A percentile compares a stretch with the other conserved stretches of the same genome.
These are phyloP conservation scores for Cardamine occulta DNA, from an alignment of 345 rosid genomes.

Conservation along the genomic window DNA sequence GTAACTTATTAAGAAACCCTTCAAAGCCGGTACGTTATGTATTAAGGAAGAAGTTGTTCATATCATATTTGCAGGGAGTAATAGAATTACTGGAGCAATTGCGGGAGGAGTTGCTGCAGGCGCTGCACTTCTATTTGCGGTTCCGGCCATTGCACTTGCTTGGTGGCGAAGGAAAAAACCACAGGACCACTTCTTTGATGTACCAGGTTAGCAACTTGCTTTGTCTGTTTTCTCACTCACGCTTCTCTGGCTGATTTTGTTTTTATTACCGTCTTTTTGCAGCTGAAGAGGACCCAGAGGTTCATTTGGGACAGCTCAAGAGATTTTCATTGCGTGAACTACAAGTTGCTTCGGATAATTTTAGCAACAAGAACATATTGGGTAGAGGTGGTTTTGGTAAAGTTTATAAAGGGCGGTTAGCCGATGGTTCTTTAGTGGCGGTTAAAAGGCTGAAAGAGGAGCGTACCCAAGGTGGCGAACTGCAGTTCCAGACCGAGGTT, in stretches of 20 bases:
- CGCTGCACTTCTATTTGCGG: slow-evolving; percentile 92
- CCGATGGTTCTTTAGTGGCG: slow-evolving; percentile 80
- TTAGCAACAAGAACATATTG: slow-evolving; percentile 83
- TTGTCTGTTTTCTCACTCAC: slow-evolving; percentile 17
- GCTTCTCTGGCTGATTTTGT: slow-evolving; percentile 9
- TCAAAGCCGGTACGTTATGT: not conserved
- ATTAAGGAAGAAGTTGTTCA: slow-evolving; percentile 28
- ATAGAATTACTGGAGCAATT: slow-evolving; percentile 74
- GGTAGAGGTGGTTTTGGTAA: slow-evolving; percentile 96
- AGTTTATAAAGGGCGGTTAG: slow-evolving; percentile 89
- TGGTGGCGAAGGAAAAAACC: slow-evolving; percentile 76
- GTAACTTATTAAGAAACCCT: not conserved
- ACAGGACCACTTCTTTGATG: slow-evolving; percentile 90
- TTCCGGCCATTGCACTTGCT: slow-evolving; percentile 85
- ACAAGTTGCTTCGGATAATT: slow-evolving; percentile 79
- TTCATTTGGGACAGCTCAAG: slow-evolving; percentile 85
- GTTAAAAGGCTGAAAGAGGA: slow-evolving; percentile 96
- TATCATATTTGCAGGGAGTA: slow-evolving; percentile 54
- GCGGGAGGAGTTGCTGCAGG: slow-evolving; percentile 99
- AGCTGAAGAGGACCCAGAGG: slow-evolving; percentile 98
- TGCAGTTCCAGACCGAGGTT: slow-evolving; percentile 91
- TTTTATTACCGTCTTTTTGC: slow-evolving; percentile 35
- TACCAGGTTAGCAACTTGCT: slow-evolving; percentile 69
- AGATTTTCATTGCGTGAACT: slow-evolving; percentile 89
- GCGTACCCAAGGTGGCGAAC: slow-evolving; percentile 75